These are phyloP conservation scores for Ascosphaera pollenicola DNA, from an alignment of 2,329 filamentous ascomycete genomes.

Conservation along the genomic window DNA sequence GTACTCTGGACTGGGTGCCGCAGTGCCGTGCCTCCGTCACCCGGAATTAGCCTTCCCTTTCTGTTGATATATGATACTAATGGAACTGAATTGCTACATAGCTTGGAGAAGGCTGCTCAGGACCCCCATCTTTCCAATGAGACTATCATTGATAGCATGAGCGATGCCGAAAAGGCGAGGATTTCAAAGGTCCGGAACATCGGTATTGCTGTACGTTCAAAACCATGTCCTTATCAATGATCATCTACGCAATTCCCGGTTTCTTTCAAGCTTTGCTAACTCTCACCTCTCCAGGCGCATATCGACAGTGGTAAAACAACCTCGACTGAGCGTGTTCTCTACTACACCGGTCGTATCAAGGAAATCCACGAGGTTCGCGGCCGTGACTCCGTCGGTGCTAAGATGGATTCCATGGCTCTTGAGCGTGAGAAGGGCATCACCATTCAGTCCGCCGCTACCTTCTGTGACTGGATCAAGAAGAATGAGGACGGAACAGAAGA, in stretches of 20 bases:
- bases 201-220: conserved; percentile 67
- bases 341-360: conserved; percentile 94
- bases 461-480: conserved; percentile 87
- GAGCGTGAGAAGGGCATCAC: conserved; percentile 98
- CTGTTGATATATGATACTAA: conserved; percentile 1
- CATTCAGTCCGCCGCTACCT: conserved; percentile 94
- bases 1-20: background rate
- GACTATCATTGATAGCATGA: conserved; percentile 57
- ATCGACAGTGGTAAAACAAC: conserved; percentile 99
- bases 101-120: conserved; percentile 33
- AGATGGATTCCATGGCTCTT: conserved; percentile 99
- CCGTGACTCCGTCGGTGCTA: conserved; percentile 70
- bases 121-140: conserved; percentile 38
- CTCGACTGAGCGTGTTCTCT: conserved; percentile 85
- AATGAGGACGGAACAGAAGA: conserved; percentile 43
- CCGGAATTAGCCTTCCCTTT: background rate
- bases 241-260: too few relatives aligned
- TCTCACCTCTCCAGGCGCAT: conserved; percentile 76
- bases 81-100: conserved; percentile 8
- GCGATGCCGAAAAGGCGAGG: conserved; percentile 54
- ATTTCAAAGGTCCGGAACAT: conserved; percentile 80
- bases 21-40: background rate
- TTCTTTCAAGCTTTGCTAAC: background rate
- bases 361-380: conserved; percentile 82
- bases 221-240: too few relatives aligned